Conservation (phyloP, 176 grass and related monocot species). For the Zoysia pacifica region DNA sequence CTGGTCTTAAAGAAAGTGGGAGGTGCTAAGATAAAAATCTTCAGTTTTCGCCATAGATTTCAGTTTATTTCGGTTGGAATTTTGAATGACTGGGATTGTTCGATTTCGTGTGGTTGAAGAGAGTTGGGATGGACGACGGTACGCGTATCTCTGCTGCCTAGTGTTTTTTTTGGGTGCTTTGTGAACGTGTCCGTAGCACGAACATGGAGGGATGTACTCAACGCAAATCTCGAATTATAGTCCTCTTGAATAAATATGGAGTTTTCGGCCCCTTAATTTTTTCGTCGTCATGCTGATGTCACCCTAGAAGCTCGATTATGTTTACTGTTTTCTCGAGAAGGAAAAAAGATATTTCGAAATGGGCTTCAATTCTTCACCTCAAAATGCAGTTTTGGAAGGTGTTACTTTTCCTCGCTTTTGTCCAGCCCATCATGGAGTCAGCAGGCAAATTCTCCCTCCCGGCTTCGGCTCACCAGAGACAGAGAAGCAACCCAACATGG, state of each 20-base stretch:
- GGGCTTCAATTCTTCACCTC: not conserved
- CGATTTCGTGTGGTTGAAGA: too few relatives aligned
- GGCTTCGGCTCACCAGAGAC: not conserved
- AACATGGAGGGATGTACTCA: constrained; percentile 17
- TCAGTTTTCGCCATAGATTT: too few relatives aligned
- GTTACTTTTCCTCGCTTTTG: not conserved
- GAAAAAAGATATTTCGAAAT: not conserved
- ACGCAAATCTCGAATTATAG: not conserved
- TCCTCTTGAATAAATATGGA: not conserved
- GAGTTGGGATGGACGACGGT: too few relatives aligned
- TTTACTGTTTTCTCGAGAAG: not conserved
- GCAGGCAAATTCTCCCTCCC: not conserved
- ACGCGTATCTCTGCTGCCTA: too few relatives aligned
- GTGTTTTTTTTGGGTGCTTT: not conserved
- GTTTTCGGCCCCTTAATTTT: not conserved
- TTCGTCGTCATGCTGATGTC: not conserved
- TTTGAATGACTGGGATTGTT: too few relatives aligned
- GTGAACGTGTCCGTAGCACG: constrained; percentile 34
- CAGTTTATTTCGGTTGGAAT: too few relatives aligned
- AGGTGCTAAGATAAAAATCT: too few relatives aligned
- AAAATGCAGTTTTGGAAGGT: not conserved
- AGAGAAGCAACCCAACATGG: constrained; percentile 5
- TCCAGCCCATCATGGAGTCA: not conserved
- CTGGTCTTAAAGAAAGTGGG: too few relatives aligned
- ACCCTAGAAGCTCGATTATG: not conserved